A percentile compares a stretch with the other conserved stretches of the same genome.
phyloP scores from a whole-genome alignment of 1,139 yeast species.

The Zygoascus sp. region DNA sequence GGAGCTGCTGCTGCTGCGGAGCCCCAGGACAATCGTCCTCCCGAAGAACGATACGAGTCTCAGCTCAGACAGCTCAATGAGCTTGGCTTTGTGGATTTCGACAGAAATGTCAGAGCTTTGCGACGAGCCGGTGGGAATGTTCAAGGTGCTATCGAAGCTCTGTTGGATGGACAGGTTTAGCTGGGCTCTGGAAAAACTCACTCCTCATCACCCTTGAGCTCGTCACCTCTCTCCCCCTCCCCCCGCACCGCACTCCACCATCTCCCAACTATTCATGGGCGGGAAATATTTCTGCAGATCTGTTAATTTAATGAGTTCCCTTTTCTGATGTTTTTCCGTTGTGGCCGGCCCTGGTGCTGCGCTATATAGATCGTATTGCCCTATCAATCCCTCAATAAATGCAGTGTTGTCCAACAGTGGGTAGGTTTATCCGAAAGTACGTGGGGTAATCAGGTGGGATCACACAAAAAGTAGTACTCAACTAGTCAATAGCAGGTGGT shows the following conservation, averaged over 20 bases:
- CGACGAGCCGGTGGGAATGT: constrained; percentile 96
- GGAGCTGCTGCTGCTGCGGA: constrained; percentile 20
- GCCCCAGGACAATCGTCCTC: constrained; percentile 78
- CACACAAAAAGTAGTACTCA: background rate
- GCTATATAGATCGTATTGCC: background rate
- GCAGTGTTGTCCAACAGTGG: background rate
- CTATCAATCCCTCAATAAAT: background rate
- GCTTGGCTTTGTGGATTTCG: constrained; percentile 94
- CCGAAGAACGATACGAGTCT: constrained; percentile 88
- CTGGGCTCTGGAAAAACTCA: background rate
- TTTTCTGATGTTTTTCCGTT: background rate
- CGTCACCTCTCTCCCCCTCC: too few species aligned
- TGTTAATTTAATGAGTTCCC: background rate
- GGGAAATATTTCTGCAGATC: too few species aligned
- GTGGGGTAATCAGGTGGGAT: constrained; percentile 3
- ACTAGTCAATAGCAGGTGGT: background rate
- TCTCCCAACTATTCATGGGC: too few species aligned
- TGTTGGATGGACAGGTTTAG: constrained; percentile 53
- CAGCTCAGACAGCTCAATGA: constrained; percentile 92
- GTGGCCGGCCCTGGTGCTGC: background rate
- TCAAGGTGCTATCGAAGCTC: constrained; percentile 91
- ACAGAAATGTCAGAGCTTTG: constrained; percentile 82
- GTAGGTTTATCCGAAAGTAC: background rate
- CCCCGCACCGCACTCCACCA: background rate
- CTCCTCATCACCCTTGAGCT: too few species aligned